Evolutionary conservation across 805 yeast genomes (phyloP).

Genomic region (Pachysolen tannophilus): DNA sequence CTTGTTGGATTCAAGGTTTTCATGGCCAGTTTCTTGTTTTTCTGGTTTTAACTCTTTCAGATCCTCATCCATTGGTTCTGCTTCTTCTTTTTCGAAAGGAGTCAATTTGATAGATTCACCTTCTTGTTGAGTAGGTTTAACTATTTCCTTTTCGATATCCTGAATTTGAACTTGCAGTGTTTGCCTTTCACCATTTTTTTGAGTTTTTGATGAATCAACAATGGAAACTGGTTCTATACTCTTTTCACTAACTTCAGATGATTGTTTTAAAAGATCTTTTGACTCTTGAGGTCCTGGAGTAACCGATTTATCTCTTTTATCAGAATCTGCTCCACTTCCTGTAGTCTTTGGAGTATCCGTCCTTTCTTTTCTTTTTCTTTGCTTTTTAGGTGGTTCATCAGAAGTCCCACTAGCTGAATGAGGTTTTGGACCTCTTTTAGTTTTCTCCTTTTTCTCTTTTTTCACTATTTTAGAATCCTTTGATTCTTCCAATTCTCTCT

Average conservation of each 20-base stretch:
- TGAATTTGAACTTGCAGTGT: constrained; percentile 1
- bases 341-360: constrained; percentile 1
- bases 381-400: constrained; percentile 6
- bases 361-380: constrained; percentile 4
- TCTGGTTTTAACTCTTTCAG: too few species aligned
- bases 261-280: constrained; percentile 1
- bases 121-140: neutral
- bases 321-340: too few species aligned
- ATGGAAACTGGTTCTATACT: neutral
- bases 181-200: constrained; percentile 2
- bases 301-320: neutral
- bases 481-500: constrained; percentile 8
- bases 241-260: constrained; percentile 3
- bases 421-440: constrained; percentile 3
- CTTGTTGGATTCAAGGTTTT: too few species aligned
- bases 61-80: constrained; percentile 17
- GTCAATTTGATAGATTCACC: neutral
- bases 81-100: constrained; percentile 13
- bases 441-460: constrained; percentile 8
- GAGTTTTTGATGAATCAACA: too few species aligned
- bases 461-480: constrained; percentile 5
- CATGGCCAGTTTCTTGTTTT: too few species aligned
- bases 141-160: too few species aligned
- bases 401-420: constrained; percentile 2
- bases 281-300: constrained; percentile 2